Evolutionary conservation across 495 filamentous ascomycete genomes (phyloP).

Genomic region (Rhypophila decipiens): DNA sequence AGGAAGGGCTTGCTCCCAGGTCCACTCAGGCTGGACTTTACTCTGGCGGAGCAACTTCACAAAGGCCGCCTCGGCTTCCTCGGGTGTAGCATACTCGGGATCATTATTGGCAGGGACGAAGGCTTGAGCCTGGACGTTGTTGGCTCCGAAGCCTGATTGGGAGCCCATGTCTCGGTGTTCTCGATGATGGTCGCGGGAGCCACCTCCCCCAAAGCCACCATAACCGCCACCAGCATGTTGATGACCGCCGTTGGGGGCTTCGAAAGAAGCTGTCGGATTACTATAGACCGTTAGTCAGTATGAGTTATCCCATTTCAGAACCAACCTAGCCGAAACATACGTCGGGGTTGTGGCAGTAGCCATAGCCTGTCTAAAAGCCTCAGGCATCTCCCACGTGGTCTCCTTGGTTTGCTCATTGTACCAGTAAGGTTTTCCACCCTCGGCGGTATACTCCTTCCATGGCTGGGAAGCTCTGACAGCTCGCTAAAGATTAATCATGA

Average conservation of each 20-base stretch:
- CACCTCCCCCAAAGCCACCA: conserved; percentile 16
- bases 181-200: conserved; percentile 31
- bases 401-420: conserved; percentile 84
- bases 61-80: conserved; percentile 93
- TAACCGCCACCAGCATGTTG: conserved; percentile 11
- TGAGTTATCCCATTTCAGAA: too few species aligned
- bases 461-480: conserved; percentile 76
- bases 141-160: conserved; percentile 61
- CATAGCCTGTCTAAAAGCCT: conserved; percentile 67
- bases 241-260: conserved; percentile 54
- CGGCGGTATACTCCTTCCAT: conserved; percentile 88
- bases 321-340: too few species aligned
- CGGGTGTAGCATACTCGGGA: conserved; percentile 74
- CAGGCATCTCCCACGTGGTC: conserved; percentile 93
- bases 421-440: conserved; percentile 89
- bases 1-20: conserved; percentile 86
- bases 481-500: conserved; percentile 42
- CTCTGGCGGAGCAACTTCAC: conserved; percentile 81
- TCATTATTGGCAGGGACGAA: conserved; percentile 62
- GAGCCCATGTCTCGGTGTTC: conserved; percentile 50
- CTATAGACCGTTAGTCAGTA: conserved; percentile 16
- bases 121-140: conserved; percentile 55
- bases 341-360: conserved; percentile 42
- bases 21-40: conserved; percentile 83
- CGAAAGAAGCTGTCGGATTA: conserved; percentile 58